A percentile compares a stretch with the other conserved stretches of the same genome.
These are phyloP conservation scores for Mitragyna speciosa DNA, from an alignment of 257 asterid species.

Conservation along the genomic window DNA sequence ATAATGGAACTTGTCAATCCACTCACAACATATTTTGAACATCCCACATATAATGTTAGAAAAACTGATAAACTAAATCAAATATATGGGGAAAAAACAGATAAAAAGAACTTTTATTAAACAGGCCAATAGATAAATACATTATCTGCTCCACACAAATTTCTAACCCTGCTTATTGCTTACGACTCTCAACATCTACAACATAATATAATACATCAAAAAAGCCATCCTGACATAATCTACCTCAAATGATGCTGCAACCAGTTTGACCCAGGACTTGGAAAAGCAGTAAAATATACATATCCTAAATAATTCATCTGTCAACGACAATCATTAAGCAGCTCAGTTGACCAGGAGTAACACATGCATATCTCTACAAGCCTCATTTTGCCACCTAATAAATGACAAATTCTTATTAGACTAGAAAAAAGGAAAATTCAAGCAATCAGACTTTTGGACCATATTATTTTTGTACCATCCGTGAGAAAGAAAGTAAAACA, in stretches of 20 bases:
- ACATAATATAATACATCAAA: not conserved
- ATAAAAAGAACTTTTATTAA: not conserved
- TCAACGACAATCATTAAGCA: not conserved
- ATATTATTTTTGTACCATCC: not conserved
- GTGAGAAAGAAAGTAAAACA: slow-evolving; percentile 1
- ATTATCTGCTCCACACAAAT: not conserved
- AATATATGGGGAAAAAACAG: not conserved
- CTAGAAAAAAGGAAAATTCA: not conserved
- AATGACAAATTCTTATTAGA: not conserved
- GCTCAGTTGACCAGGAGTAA: slow-evolving; percentile 3
- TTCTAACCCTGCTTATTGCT: not conserved
- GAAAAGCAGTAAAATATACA: not conserved
- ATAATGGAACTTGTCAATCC: not conserved
- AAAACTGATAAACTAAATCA: not conserved
- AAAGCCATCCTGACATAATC: not conserved
- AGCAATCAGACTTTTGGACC: not conserved
- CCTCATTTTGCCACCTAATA: not conserved
- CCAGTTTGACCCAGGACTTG: not conserved
- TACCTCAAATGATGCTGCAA: not conserved
- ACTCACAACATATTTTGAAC: not conserved
- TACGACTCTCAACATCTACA: not conserved
- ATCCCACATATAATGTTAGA: not conserved
- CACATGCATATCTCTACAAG: not conserved
- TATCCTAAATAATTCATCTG: not conserved
- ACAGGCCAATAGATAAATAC: not conserved